Percentiles rank a stretch among this genome's conserved stretches.
These are phyloP conservation scores for Houttuynia cordata DNA, from an alignment of 164 flowering plant genomes.

Conservation along the genomic window DNA sequence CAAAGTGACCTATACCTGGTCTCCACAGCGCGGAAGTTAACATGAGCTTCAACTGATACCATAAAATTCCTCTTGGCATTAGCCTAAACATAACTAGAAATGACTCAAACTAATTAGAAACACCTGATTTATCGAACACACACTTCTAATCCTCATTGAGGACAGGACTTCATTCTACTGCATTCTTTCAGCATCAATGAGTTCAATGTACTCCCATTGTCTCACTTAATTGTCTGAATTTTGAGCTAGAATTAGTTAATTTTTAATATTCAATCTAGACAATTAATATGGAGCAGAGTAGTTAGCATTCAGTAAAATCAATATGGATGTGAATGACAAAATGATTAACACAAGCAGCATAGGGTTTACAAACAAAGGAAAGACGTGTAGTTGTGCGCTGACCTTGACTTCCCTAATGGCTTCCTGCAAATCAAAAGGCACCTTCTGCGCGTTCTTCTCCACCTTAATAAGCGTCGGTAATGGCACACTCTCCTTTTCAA, in stretches of 20 bases:
- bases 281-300: neutral
- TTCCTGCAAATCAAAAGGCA: slow-evolving; percentile 59
- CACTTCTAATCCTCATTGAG: neutral
- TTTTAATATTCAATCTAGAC: too few relatives aligned
- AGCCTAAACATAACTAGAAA: slow-evolving; percentile 44
- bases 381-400: slow-evolving; percentile 7
- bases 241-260: neutral
- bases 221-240: too few relatives aligned
- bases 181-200: neutral
- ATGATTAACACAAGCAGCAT: neutral
- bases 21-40: slow-evolving; percentile 58
- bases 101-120: neutral
- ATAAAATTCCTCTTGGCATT: slow-evolving; percentile 54
- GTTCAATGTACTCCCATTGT: too few relatives aligned
- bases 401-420: slow-evolving; percentile 85
- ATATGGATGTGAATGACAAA: neutral
- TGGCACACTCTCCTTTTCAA: slow-evolving; percentile 35
- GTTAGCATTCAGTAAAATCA: neutral
- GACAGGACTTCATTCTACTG: too few relatives aligned
- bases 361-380: neutral
- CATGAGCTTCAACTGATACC: slow-evolving; percentile 95
- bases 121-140: neutral
- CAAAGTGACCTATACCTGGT: slow-evolving; percentile 35
- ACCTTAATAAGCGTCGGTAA: slow-evolving; percentile 59
- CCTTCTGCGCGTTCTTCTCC: slow-evolving; percentile 42